A percentile compares a stretch with the other conserved stretches of the same genome.
Evolutionary conservation across 257 asterid genomes (phyloP).

Genomic region (Pogostemon cablin): DNA sequence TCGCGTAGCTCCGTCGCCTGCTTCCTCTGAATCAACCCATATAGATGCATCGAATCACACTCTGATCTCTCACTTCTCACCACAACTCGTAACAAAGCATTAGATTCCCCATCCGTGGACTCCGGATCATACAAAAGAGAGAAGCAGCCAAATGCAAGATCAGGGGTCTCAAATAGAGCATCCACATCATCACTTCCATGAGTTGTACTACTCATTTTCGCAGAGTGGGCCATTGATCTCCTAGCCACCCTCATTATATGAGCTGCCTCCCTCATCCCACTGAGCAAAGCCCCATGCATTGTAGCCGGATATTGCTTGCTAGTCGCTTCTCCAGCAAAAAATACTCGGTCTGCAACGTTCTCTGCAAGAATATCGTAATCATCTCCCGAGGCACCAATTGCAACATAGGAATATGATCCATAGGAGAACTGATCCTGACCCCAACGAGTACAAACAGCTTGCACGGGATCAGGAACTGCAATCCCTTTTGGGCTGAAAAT

Average conservation of each 20-base stretch:
- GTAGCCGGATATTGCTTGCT: conserved; percentile 95
- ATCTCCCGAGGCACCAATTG: conserved; percentile 95
- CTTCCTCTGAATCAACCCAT: conserved; percentile 59
- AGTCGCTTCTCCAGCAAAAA: conserved; percentile 99
- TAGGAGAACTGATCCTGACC: conserved; percentile 91
- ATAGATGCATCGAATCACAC: conserved; percentile 46
- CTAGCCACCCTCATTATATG: conserved; percentile 72
- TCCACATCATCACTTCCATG: conserved; percentile 47
- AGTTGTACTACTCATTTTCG: conserved; percentile 34
- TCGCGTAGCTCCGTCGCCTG: conserved; percentile 63
- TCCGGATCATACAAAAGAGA: conserved; percentile 62
- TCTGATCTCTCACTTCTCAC: conserved; percentile 46
- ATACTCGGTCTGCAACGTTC: conserved; percentile 70
- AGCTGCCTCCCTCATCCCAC: conserved; percentile 99
- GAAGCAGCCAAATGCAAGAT: conserved; percentile 72
- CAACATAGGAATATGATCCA: conserved; percentile 95
- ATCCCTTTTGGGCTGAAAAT: conserved; percentile 95
- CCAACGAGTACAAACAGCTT: conserved; percentile 98
- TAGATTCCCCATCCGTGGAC: conserved; percentile 50
- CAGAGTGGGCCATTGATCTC: conserved; percentile 36
- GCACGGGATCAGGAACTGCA: conserved; percentile 92
- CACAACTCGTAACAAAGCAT: conserved; percentile 62
- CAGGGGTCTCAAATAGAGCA: conserved; percentile 61
- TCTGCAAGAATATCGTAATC: conserved; percentile 95
- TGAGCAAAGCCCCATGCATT: conserved; percentile 97